Base-by-base conservation (phyloP, 2,329 filamentous ascomycete species). In the Trematosphaeria pertusa region DNA sequence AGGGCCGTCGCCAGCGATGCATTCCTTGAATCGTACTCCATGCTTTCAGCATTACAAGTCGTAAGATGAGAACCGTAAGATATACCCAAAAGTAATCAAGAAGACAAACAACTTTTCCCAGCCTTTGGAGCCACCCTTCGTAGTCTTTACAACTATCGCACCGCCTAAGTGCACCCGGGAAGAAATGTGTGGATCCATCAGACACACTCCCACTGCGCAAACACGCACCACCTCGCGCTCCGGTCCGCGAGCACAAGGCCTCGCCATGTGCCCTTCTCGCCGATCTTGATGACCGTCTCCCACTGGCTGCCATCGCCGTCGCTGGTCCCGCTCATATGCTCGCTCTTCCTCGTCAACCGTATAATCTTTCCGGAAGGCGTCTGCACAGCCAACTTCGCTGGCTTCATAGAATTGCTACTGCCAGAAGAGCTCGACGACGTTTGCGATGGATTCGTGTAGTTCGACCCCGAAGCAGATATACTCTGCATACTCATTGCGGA, bases 381-480 rank as follows among this genome's bases (percentile, higher is more conserved):
- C 73, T 99, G 94, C 45, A 99, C 93, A 0, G 94, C 94, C 43
- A 99, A 74, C 73, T 99, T 99, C 4, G 94, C 94, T 2, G 94
- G 93, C 72, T 99, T 99, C 22, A 72, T 75, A 18, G 77, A 75
- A 18, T 77, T 79, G 64, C 79, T 84, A 15, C 81, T 81, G 41
- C 81, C 82, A 18, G 80, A 79, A 12, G 80, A 80, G 56, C 80
- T 82, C 1, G 82, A 66, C 0, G 70, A 82, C 21, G 78, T 79
- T 31, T 81, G 81, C 68, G 88, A 83, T 4, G 85, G 63, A 64
- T 79, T 66, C 2, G 78, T 80, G 41, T 80, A 79, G 14, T 77
- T 77, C 10, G 78, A 81, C 15, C 78, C 78, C 3, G 75, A 75
- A 2, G 76, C 76, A 9, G 78, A 80, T 31, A 81, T 78, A 15